phyloP scores from a whole-genome alignment of 441 rosid genomes.

The Populus trichocarpa region DNA sequence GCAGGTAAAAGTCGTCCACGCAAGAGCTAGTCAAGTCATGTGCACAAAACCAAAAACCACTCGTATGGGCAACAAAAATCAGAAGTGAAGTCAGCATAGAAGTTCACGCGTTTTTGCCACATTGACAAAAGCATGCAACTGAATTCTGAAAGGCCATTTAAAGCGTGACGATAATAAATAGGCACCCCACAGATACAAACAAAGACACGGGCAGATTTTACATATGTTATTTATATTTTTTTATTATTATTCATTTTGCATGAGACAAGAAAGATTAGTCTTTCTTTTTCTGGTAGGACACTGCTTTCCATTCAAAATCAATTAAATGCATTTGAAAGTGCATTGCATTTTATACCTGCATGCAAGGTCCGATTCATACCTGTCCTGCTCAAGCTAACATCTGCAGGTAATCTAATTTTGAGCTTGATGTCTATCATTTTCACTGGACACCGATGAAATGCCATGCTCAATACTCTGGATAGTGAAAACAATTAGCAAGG shows the following conservation, averaged over 20 bases:
- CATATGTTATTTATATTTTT: neutral
- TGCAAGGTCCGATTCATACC: conserved; percentile 25
- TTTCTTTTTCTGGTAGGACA: neutral
- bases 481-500: conserved; percentile 8
- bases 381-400: conserved; percentile 19
- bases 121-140: neutral
- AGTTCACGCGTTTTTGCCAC: neutral
- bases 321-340: neutral
- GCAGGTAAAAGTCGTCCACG: neutral
- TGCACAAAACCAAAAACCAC: neutral
- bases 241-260: neutral
- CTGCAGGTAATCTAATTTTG: conserved; percentile 28
- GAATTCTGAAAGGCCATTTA: neutral
- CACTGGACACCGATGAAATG: conserved; percentile 39
- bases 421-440: conserved; percentile 22
- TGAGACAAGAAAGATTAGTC: neutral
- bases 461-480: conserved; percentile 73
- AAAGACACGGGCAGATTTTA: neutral
- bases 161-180: neutral
- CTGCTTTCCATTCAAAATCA: neutral
- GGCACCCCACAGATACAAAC: neutral
- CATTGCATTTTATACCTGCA: neutral
- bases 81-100: neutral
- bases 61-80: neutral
- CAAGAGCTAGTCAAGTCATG: neutral